phyloP scores from a whole-genome alignment of 345 rosid species.

The Reutealis trisperma region DNA sequence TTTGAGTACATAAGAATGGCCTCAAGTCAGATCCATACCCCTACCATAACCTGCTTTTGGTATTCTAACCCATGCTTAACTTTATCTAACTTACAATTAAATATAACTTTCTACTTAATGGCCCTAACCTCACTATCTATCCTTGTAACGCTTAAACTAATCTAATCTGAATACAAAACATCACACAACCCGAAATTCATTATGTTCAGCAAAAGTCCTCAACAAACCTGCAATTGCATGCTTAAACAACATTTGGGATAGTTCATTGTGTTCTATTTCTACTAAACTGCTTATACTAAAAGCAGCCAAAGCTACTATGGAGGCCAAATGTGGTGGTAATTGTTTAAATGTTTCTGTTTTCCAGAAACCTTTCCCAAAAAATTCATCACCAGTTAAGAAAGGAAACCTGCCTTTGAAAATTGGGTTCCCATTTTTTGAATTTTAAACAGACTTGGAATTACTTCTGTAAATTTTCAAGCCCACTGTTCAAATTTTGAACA shows the following conservation, averaged over 20 bases:
- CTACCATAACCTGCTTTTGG: too few species aligned
- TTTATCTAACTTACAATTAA: too few species aligned
- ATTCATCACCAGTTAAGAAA: background rate
- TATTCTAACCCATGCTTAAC: too few species aligned
- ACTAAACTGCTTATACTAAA: background rate
- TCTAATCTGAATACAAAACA: too few species aligned
- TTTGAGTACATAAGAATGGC: too few species aligned
- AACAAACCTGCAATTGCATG: background rate
- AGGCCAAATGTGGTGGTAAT: background rate
- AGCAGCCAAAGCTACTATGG: background rate
- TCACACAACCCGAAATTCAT: too few species aligned
- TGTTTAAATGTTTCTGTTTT: background rate
- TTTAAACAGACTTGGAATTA: background rate
- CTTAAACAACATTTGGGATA: slow-evolving; percentile 1
- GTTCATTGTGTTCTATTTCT: background rate
- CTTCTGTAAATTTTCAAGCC: background rate
- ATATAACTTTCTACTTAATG: too few species aligned
- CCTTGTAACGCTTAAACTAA: too few species aligned
- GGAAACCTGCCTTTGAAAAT: background rate
- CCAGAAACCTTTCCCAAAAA: background rate
- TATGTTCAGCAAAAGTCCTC: too few species aligned
- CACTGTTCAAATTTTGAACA: too few species aligned
- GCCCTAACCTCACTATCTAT: too few species aligned
- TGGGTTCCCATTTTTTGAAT: background rate
- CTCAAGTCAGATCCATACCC: too few species aligned